Conservation (phyloP, 1,284 basidiomycete genomes). For the Apiotrichum sp. region DNA sequence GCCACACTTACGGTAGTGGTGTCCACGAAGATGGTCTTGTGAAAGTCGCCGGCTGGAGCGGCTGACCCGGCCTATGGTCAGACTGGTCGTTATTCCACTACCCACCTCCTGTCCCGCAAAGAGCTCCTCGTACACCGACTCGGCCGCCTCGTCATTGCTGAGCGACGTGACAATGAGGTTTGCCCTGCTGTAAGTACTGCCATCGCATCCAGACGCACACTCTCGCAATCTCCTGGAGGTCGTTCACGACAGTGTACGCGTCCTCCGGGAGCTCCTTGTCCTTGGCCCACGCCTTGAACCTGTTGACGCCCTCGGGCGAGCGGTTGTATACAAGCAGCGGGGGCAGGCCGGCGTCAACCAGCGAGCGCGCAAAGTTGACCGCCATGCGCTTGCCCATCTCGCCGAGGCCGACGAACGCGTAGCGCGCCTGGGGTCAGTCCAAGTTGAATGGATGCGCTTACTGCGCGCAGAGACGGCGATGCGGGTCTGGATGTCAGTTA, state of each 20-base stretch:
- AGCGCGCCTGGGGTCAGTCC: constrained; percentile 18
- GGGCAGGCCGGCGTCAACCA: constrained; percentile 22
- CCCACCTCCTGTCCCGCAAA: constrained; percentile 55
- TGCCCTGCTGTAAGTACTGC: constrained; percentile 48
- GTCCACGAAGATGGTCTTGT: constrained; percentile 67
- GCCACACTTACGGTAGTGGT: constrained; percentile 60
- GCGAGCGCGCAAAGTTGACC: constrained; percentile 40
- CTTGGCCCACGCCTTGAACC: constrained; percentile 35
- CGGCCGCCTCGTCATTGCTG: constrained; percentile 65
- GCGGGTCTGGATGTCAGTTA: not conserved
- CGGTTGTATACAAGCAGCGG: constrained; percentile 47
- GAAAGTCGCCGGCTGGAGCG: not conserved
- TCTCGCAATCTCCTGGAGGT: constrained; percentile 39
- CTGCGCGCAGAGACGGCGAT: not conserved
- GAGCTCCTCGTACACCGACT: constrained; percentile 61
- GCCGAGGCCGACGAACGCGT: constrained; percentile 46
- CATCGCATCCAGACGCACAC: constrained; percentile 24
- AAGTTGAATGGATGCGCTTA: not conserved
- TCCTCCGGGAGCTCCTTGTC: constrained; percentile 25
- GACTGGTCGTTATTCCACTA: not conserved
- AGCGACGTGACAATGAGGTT: constrained; percentile 77
- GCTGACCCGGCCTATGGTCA: not conserved
- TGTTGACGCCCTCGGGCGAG: constrained; percentile 28
- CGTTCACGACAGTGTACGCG: constrained; percentile 32
- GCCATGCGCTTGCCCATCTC: constrained; percentile 47